These are phyloP conservation scores for Ensete glaucum DNA, from an alignment of 176 grass and related monocot genomes.

Conservation along the genomic window DNA sequence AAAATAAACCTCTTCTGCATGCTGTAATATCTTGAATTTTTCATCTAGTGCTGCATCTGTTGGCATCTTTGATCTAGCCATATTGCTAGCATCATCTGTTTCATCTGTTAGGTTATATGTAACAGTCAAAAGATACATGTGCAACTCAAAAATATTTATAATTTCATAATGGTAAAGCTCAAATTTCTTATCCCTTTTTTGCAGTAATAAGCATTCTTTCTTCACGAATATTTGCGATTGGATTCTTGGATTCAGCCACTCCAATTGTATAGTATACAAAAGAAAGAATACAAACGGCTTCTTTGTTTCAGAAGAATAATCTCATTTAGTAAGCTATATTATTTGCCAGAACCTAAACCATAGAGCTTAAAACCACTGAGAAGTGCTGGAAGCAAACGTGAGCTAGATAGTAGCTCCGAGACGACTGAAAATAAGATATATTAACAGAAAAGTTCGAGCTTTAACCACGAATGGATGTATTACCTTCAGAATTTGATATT, in stretches of 20 bases:
- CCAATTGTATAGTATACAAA: background rate
- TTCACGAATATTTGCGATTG: background rate
- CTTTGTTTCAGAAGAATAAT: background rate
- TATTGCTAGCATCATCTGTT: slow-evolving; percentile 30
- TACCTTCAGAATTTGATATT: slow-evolving; percentile 90
- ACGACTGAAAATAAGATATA: background rate
- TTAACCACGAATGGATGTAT: background rate
- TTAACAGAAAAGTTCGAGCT: background rate
- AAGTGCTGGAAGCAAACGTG: background rate
- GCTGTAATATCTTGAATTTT: slow-evolving; percentile 70
- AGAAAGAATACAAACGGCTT: background rate
- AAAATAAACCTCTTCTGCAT: slow-evolving; percentile 82
- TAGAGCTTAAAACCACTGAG: background rate
- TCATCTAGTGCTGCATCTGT: slow-evolving; percentile 43
- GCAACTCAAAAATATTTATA: background rate
- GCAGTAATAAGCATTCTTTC: background rate
- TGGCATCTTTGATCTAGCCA: slow-evolving; percentile 41
- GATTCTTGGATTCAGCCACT: background rate
- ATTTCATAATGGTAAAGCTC: background rate
- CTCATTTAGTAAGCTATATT: background rate
- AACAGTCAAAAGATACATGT: background rate
- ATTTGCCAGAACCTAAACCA: slow-evolving; percentile 1
- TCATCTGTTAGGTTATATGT: slow-evolving; percentile 29
- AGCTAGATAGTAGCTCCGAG: background rate
- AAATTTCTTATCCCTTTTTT: background rate